Evolutionary conservation across 768 basidiomycete genomes (phyloP), one percentile per base, ranked within the genome.

Genomic region (Naematelia encephala): DNA sequence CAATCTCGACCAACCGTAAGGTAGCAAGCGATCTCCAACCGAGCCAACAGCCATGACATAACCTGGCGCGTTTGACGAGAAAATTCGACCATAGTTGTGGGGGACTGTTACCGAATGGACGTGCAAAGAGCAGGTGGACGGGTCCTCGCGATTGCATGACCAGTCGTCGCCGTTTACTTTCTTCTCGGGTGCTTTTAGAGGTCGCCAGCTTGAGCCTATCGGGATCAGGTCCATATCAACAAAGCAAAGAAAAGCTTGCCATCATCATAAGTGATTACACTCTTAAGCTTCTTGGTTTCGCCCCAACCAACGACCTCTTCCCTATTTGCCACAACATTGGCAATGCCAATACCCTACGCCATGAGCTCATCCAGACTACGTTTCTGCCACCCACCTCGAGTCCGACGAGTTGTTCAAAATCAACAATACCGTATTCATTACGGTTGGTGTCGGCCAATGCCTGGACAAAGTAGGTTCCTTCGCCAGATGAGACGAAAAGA

Each of bases 41-140:
- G 85, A 88, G 4, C 96, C 96, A 1, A 98, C 91, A n/a, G 89
- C 94, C 89, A 99, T 94, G 26, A 90, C 87, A 60, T 91, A 83
- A 0, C 96, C 94, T 0, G 94, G 94, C 0, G 93, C 94, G 4
- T 90, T 87, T 0, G 91, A 92, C 1, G 91, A 94, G 78, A 98
- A 98, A 27, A 97, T 83, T 16, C 90, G 87, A 0, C 96, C 94
- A 69, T 87, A 89, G 77, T 97, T 99, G 79, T 94, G 94, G 0
- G 90, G 87, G 5, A 84, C 81, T 0, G 93, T 93, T 22, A 98
- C 91, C 4, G 93, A 96, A 77, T 96, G 87, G 12, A 99, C 79
- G 74, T 99, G 93, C 0, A 98, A 81, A 0, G 90, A 86, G 76
- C 94, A 99, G 61, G 89, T 82, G 2, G 77, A 72, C 0, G 83